Percentiles rank a stretch among this genome's conserved stretches.
Conservation (phyloP, 2,329 filamentous ascomycete species). For the Fusarium cyanostomum region DNA sequence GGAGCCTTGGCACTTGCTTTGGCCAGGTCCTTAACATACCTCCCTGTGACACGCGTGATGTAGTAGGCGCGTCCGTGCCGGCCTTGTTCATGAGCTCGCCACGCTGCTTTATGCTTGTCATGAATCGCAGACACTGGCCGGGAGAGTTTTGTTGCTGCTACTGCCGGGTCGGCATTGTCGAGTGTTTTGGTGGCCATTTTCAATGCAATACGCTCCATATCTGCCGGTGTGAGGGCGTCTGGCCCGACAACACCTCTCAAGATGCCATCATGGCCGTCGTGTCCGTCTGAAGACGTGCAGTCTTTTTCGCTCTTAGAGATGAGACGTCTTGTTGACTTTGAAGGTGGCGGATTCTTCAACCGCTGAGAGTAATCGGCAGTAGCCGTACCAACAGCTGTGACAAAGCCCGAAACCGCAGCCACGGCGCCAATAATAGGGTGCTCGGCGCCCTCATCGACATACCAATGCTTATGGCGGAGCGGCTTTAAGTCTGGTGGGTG, state of each 20-base stretch:
- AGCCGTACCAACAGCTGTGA: slow-evolving; percentile 62
- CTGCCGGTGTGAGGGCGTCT: slow-evolving; percentile 28
- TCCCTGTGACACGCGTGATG: slow-evolving; percentile 55
- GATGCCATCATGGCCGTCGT: background rate
- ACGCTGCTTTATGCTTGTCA: slow-evolving; percentile 36
- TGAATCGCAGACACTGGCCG: slow-evolving; percentile 31
- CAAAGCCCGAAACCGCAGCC: slow-evolving; percentile 70
- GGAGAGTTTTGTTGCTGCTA: background rate
- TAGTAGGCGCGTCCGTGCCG: slow-evolving; percentile 42
- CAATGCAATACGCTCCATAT: slow-evolving; percentile 44
- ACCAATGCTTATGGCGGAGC: slow-evolving; percentile 60
- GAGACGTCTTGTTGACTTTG: background rate
- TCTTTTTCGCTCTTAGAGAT: background rate
- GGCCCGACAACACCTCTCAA: background rate
- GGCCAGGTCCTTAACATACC: slow-evolving; percentile 67
- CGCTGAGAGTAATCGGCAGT: slow-evolving; percentile 30
- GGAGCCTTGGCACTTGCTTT: slow-evolving; percentile 71
- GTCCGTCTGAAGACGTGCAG: background rate
- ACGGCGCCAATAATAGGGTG: slow-evolving; percentile 73
- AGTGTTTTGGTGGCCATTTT: slow-evolving; percentile 48
- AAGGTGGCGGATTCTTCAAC: slow-evolving; percentile 14
- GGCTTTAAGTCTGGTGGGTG: slow-evolving; percentile 68
- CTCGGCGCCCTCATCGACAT: slow-evolving; percentile 70
- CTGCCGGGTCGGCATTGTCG: slow-evolving; percentile 61
- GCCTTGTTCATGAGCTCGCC: slow-evolving; percentile 41